Percentiles rank a stretch among this genome's conserved stretches.
These are phyloP conservation scores for Turritis glabra DNA, from an alignment of 345 rosid genomes.

Conservation along the genomic window DNA sequence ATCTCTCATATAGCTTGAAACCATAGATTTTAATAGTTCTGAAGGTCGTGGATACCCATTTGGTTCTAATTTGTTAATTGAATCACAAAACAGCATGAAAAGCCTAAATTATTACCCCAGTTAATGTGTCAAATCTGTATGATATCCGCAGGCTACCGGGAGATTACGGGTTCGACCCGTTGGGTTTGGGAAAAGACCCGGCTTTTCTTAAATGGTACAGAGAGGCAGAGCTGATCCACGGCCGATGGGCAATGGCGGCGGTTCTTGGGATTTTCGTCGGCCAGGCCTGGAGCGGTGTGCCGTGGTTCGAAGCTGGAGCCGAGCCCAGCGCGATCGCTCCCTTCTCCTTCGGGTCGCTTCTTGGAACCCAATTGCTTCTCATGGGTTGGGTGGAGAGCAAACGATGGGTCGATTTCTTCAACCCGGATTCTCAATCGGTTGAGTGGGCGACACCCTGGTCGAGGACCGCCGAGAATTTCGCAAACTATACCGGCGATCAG, in stretches of 20 bases:
- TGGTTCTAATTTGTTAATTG: not conserved
- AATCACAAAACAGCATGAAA: not conserved
- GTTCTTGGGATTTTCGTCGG: slow-evolving; percentile 90
- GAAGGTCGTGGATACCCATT: not conserved
- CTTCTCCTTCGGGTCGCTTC: slow-evolving; percentile 81
- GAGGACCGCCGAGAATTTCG: slow-evolving; percentile 79
- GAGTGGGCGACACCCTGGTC: slow-evolving; percentile 99
- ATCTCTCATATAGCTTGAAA: not conserved
- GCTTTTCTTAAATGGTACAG: slow-evolving; percentile 98
- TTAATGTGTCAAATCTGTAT: not conserved
- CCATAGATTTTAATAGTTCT: not conserved
- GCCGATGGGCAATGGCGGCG: slow-evolving; percentile 95
- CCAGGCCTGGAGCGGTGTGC: slow-evolving; percentile 95
- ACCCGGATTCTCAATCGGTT: slow-evolving; percentile 88
- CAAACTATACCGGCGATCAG: slow-evolving; percentile 85
- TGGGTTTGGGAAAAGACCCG: slow-evolving; percentile 97
- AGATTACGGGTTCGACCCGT: slow-evolving; percentile 91
- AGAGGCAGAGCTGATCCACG: slow-evolving; percentile 97
- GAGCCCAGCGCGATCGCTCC: slow-evolving; percentile 88
- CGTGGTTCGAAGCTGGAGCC: slow-evolving; percentile 98
- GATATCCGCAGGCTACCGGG: slow-evolving; percentile 76
- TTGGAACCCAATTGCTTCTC: slow-evolving; percentile 87
- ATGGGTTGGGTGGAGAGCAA: slow-evolving; percentile 99
- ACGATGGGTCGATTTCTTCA: slow-evolving; percentile 97
- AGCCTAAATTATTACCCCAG: not conserved